These are phyloP conservation scores for Pichia sp. DNA, from an alignment of 1,139 yeast species.

Conservation along the genomic window DNA sequence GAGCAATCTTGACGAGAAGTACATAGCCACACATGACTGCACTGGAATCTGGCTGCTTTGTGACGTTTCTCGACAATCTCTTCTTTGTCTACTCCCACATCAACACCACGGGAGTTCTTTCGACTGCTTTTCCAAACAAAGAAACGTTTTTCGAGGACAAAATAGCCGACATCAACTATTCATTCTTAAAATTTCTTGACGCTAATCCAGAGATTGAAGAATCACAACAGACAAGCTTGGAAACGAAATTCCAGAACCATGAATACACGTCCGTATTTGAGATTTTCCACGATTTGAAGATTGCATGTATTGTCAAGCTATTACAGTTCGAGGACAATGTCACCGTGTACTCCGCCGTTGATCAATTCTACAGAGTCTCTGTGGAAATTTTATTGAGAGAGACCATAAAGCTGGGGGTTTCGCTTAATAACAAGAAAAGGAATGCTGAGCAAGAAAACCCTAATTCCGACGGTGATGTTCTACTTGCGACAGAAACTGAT, in stretches of 20 bases:
- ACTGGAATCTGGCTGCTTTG: too few relatives aligned
- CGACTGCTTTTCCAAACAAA: conserved; percentile 9
- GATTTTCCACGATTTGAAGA: conserved; percentile 67
- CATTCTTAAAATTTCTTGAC: conserved; percentile 34
- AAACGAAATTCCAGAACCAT: conserved; percentile 27
- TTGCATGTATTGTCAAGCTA: conserved; percentile 44
- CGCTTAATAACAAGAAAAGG: conserved; percentile 5
- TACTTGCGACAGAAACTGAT: too few relatives aligned
- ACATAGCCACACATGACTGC: too few relatives aligned
- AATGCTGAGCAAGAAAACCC: neutral
- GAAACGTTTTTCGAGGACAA: conserved; percentile 37
- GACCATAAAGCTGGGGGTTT: conserved; percentile 42
- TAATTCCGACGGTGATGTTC: conserved; percentile 4
- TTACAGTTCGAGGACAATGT: conserved; percentile 26
- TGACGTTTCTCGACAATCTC: conserved; percentile 5
- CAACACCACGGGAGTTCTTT: conserved; percentile 8
- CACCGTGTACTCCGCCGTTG: conserved; percentile 47
- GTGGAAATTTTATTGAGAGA: conserved; percentile 72
- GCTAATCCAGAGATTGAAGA: conserved; percentile 14
- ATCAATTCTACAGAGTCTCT: conserved; percentile 62
- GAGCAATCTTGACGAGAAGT: too few relatives aligned
- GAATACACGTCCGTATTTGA: conserved; percentile 43
- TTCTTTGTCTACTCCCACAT: conserved; percentile 7
- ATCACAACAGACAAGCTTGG: conserved; percentile 29
- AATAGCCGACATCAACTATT: conserved; percentile 35